These are phyloP conservation scores for Backusella westeae DNA, from an alignment of 192 early-diverging fungal species.

Conservation along the genomic window DNA sequence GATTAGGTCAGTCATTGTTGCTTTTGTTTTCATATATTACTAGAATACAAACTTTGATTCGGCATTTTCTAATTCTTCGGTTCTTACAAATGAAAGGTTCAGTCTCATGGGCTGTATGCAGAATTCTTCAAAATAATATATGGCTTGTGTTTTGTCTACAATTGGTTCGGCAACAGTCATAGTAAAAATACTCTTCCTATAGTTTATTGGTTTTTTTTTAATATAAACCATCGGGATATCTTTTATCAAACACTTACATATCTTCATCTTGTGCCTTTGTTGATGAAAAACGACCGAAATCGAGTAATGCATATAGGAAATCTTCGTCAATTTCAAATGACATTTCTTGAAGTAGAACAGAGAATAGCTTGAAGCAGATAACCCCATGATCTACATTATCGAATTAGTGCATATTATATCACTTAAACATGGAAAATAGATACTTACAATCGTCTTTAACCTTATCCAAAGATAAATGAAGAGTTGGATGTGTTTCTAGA, in stretches of 20 bases:
- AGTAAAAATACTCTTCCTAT: conserved; percentile 3
- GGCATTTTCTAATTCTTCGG: conserved; percentile 45
- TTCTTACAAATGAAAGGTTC: conserved; percentile 82
- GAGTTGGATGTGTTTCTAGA: conserved; percentile 38
- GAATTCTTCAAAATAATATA: conserved; percentile 85
- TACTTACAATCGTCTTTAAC: conserved; percentile 67
- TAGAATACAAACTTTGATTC: conserved; percentile 50
- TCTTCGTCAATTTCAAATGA: conserved; percentile 87
- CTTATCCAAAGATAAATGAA: conserved; percentile 64
- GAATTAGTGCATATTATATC: background rate
- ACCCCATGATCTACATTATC: conserved; percentile 63
- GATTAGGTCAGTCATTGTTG: background rate
- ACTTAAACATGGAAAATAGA: background rate
- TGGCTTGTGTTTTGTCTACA: conserved; percentile 51
- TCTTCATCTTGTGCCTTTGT: conserved; percentile 39
- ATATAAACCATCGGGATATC: background rate
- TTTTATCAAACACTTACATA: conserved; percentile 15
- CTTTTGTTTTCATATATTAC: background rate
- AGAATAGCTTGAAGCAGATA: conserved; percentile 82
- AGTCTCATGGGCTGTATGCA: conserved; percentile 83
- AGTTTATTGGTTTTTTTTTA: background rate
- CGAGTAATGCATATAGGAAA: conserved; percentile 70
- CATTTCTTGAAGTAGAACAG: conserved; percentile 78
- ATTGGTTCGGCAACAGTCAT: conserved; percentile 39
- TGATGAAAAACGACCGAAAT: conserved; percentile 73